Percentiles rank a stretch among this genome's conserved stretches.
These are phyloP conservation scores for Ascoidea rubescens DNA, from an alignment of 805 yeast species.

Conservation along the genomic window DNA sequence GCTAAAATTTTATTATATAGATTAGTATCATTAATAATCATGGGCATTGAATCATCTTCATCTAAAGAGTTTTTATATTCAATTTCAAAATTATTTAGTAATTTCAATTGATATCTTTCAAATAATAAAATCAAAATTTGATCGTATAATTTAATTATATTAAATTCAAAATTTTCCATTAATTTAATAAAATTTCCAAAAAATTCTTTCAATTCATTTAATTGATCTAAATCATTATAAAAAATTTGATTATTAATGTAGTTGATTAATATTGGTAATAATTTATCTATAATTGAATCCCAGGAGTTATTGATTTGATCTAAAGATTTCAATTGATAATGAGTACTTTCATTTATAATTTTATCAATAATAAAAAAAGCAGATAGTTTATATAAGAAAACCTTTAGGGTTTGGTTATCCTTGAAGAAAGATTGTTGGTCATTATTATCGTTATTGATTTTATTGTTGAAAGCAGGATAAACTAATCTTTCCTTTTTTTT, in stretches of 20 bases:
- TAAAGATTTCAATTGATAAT: conserved; percentile 46
- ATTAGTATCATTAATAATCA: conserved; percentile 44
- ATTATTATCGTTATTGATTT: conserved; percentile 9
- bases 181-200: conserved; percentile 64
- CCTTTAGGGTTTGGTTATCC: conserved; percentile 31
- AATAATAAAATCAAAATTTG: conserved; percentile 41
- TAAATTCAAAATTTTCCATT: conserved; percentile 58
- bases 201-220: conserved; percentile 42
- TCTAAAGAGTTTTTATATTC: conserved; percentile 52
- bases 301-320: conserved; percentile 51
- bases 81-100: conserved; percentile 38
- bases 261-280: conserved; percentile 36
- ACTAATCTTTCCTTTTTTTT: conserved; percentile 58
- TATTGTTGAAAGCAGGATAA: conserved; percentile 40
- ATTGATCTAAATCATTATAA: conserved; percentile 29
- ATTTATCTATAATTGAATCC: conserved; percentile 49
- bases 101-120: conserved; percentile 41
- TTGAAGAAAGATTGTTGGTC: conserved; percentile 16
- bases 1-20: conserved; percentile 51
- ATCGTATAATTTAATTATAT: conserved; percentile 44
- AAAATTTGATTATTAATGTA: conserved; percentile 18
- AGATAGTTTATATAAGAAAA: conserved; percentile 44
- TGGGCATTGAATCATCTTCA: conserved; percentile 83
- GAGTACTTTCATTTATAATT: conserved; percentile 47
- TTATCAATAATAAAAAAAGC: conserved; percentile 75